Evolutionary conservation across 352 stramenopile genomes (phyloP).

Genomic region (Aphanomyces astaci): DNA sequence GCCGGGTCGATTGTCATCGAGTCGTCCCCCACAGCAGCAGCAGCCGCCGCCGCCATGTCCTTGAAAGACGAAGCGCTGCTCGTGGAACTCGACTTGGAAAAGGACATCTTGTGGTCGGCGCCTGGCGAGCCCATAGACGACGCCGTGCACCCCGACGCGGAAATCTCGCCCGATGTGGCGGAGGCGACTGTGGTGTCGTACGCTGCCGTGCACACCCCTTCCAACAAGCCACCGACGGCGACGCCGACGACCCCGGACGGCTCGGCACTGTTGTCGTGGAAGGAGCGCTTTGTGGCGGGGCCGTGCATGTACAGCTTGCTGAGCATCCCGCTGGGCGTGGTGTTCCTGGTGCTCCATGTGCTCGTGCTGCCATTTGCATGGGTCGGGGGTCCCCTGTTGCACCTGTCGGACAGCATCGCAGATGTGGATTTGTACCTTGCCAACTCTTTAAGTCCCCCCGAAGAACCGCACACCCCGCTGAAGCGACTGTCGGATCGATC

Average conservation of each 20-base stretch:
- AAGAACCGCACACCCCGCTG: constrained; percentile 1
- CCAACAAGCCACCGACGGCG: background rate
- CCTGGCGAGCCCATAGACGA: constrained; percentile 7
- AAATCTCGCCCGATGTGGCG: no score
- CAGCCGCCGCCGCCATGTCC: background rate
- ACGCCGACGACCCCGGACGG: background rate
- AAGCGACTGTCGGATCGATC: background rate
- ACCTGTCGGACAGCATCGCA: constrained; percentile 42
- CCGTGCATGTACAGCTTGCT: background rate
- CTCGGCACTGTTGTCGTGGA: background rate
- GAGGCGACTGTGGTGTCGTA: background rate
- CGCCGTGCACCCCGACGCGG: background rate
- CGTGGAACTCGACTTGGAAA: background rate
- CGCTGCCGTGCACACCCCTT: background rate
- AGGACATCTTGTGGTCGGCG: background rate
- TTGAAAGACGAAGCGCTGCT: background rate
- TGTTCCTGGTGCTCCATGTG: constrained; percentile 52
- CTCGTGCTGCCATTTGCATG: constrained; percentile 46
- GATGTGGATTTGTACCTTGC: constrained; percentile 69
- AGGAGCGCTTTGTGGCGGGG: constrained; percentile 1
- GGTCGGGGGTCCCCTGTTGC: constrained; percentile 34
- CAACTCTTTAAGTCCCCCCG: constrained; percentile 31
- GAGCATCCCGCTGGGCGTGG: constrained; percentile 39
- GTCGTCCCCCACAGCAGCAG: background rate
- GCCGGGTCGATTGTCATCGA: background rate